Percentiles rank a stretch among this genome's conserved stretches.
These are phyloP conservation scores for Xylaria cubensis DNA, from an alignment of 495 filamentous ascomycete species.

Conservation along the genomic window DNA sequence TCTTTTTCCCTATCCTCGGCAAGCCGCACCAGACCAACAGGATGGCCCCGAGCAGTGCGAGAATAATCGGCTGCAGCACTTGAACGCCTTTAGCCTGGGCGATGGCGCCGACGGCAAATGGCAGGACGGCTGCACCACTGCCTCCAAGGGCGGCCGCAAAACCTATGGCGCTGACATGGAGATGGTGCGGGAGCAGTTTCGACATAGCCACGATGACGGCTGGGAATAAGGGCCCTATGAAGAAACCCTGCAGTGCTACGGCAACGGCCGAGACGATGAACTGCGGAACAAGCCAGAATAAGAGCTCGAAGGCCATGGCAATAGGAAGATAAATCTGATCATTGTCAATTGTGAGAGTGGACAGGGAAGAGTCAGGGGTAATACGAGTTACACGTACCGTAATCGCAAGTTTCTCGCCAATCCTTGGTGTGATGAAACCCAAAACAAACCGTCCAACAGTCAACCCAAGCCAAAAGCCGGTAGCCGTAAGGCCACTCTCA, in stretches of 20 bases:
- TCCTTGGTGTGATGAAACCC: slow-evolving; percentile 67
- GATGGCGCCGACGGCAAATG: slow-evolving; percentile 84
- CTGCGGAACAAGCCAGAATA: slow-evolving; percentile 84
- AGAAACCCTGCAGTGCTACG: slow-evolving; percentile 76
- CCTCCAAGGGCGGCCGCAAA: slow-evolving; percentile 85
- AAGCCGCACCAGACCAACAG: slow-evolving; percentile 58
- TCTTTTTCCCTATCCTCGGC: slow-evolving; percentile 24
- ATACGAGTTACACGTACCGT: slow-evolving; percentile 32
- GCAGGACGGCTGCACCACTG: slow-evolving; percentile 78
- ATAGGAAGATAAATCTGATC: slow-evolving; percentile 62
- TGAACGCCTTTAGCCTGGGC: slow-evolving; percentile 80
- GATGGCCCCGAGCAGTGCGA: slow-evolving; percentile 69
- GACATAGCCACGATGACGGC: slow-evolving; percentile 80
- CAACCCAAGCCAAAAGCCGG: slow-evolving; percentile 86
- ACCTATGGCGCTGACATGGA: slow-evolving; percentile 83
- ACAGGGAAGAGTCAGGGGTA: not conserved
- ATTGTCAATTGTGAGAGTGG: slow-evolving; percentile 42
- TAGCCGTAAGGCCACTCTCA: slow-evolving; percentile 76
- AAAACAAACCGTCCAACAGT: slow-evolving; percentile 77
- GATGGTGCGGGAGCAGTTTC: slow-evolving; percentile 76
- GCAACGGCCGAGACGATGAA: slow-evolving; percentile 76
- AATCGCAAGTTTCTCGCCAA: slow-evolving; percentile 76
- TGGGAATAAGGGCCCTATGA: slow-evolving; percentile 83
- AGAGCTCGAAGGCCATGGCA: slow-evolving; percentile 71
- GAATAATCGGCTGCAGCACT: slow-evolving; percentile 77